These are phyloP conservation scores for Mortierella claussenii DNA, from an alignment of 192 early-diverging fungal genomes.

Conservation along the genomic window DNA sequence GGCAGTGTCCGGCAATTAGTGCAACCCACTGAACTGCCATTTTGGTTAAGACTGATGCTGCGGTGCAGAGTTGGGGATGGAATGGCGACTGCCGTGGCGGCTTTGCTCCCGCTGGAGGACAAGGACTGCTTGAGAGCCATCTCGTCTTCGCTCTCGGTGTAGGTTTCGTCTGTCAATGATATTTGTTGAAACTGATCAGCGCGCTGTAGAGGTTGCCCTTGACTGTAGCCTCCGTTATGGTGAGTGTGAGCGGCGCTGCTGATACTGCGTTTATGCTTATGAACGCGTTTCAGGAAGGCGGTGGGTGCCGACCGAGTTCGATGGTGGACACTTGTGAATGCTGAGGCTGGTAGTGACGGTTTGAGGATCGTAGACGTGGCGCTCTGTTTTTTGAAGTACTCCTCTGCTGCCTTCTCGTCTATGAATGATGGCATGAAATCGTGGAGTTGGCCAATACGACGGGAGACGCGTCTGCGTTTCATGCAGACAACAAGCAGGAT, in stretches of 20 bases:
- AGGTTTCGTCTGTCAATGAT: background rate
- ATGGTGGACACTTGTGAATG: constrained; percentile 25
- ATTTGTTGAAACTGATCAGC: constrained; percentile 24
- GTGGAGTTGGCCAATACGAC: constrained; percentile 21
- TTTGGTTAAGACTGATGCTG: constrained; percentile 22
- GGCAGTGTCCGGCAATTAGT: constrained; percentile 8
- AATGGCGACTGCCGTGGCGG: constrained; percentile 5
- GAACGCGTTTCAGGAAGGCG: constrained; percentile 1
- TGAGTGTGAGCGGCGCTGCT: background rate
- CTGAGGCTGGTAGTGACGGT: background rate
- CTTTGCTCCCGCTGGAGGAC: background rate
- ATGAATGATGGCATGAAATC: constrained; percentile 16
- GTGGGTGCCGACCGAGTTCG: constrained; percentile 30
- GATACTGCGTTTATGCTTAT: background rate
- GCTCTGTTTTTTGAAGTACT: constrained; percentile 13
- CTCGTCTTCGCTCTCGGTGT: constrained; percentile 25
- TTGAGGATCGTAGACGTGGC: background rate
- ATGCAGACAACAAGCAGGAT: constrained; percentile 25
- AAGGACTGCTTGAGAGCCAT: constrained; percentile 13
- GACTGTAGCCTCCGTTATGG: background rate
- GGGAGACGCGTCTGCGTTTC: constrained; percentile 14
- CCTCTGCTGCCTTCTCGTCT: constrained; percentile 14
- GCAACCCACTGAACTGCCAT: background rate
- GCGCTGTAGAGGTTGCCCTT: background rate
- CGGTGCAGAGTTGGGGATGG: constrained; percentile 18